Percentiles rank a stretch among this genome's conserved stretches.
Conservation (phyloP, 805 yeast genomes). For the Wickerhamomyces xylosicus region DNA sequence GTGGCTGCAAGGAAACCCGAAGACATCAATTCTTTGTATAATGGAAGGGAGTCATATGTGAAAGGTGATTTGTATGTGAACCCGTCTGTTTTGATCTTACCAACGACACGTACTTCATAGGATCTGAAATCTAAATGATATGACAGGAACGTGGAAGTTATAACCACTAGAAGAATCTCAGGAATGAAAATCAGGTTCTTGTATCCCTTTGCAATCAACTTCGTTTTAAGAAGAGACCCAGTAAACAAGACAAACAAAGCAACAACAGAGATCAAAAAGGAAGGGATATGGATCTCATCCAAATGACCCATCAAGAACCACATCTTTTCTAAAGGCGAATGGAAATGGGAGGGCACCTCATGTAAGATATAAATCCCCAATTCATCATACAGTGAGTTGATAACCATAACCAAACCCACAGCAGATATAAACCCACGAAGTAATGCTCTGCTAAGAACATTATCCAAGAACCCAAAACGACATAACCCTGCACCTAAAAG, state of each 20-base stretch:
- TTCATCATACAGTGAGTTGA: constrained; percentile 64
- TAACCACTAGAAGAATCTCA: constrained; percentile 66
- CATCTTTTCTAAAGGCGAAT: constrained; percentile 66
- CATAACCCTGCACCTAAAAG: constrained; percentile 66
- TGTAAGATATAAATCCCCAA: constrained; percentile 51
- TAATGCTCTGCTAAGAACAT: constrained; percentile 65
- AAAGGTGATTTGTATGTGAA: constrained; percentile 53
- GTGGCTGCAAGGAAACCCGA: constrained; percentile 72
- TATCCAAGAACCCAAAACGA: constrained; percentile 81
- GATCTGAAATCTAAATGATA: constrained; percentile 41
- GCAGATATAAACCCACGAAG: constrained; percentile 79
- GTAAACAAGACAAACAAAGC: constrained; percentile 37
- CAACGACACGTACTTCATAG: constrained; percentile 59
- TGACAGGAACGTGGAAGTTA: constrained; percentile 46
- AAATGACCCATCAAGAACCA: constrained; percentile 43
- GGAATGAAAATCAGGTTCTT: constrained; percentile 59
- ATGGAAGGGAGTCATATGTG: constrained; percentile 29
- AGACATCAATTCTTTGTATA: constrained; percentile 47
- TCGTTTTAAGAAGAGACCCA: constrained; percentile 33
- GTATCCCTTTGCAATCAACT: constrained; percentile 16
- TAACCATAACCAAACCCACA: constrained; percentile 74
- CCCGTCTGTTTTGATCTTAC: constrained; percentile 45
- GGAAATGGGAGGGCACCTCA: constrained; percentile 39
- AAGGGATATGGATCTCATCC: constrained; percentile 40
- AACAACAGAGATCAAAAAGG: constrained; percentile 46